Evolutionary conservation across 257 asterid species (phyloP), one percentile per base, ranked within the genome.

Genomic region (Capsicum chinense): DNA sequence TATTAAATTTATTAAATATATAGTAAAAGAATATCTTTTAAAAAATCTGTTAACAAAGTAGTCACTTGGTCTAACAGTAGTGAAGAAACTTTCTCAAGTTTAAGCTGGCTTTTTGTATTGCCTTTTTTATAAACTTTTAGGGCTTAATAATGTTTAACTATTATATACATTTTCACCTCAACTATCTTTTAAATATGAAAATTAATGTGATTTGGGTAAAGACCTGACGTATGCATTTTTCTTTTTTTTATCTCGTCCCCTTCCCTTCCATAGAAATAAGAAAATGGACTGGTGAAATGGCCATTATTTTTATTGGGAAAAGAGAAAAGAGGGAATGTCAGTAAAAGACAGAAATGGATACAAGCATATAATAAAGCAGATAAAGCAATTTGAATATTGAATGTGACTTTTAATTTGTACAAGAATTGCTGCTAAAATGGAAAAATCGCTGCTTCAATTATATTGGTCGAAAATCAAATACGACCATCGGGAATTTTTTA

Each of bases 321-420:
- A 8, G 42, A 50, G 59, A 74, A 74, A 70, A 50, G 60, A 74
- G 11, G 33, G 47, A 21, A 74, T 50, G 81, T 74, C 60, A 74
- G 81, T 50, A 74, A 50, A 74, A 50, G 81, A 74, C 81, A 50
- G 57, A 50, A 74, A 74, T 74, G 42, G 62, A 50, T 54, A 15
- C 1, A 21, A 21, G 8, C 47, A 74, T 50, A 74, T 50, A 50
- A 52, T 50, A 74, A 74, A 74, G 80, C 13, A 56, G 4, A 26
- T 54, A 76, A n/a, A 52, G 4, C 15, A 78, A 54, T 26, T 78
- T 14, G 64, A 78, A 54, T 54, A 14, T 78, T 54, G 64, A 78
- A 78, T 21, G 16, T 19, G 15, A 76, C 48, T 76, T 76, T 14
- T 12, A 76, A 76, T 52, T 50, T 48, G 80, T 13, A 21, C 21